Evolutionary conservation across 192 early-diverging fungal genomes (phyloP).

Genomic region (Backusella sp.): DNA sequence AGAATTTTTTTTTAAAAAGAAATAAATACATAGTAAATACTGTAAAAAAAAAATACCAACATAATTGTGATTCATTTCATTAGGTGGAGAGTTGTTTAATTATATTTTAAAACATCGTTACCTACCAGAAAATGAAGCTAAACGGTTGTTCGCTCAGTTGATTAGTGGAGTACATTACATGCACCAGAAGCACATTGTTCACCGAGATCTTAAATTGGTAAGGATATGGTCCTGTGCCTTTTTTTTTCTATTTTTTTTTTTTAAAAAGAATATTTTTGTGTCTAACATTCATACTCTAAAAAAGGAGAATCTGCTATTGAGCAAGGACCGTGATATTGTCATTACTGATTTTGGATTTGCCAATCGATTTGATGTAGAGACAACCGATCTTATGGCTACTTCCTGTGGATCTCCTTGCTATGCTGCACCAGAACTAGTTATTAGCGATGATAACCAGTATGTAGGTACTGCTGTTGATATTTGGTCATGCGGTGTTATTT

Average conservation of each 20-base stretch:
- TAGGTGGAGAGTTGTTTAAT: conserved; percentile 89
- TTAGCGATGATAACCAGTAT: conserved; percentile 88
- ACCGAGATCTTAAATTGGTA: conserved; percentile 91
- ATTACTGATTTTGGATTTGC: conserved; percentile 99
- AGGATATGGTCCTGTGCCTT: neutral
- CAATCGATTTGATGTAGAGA: conserved; percentile 71
- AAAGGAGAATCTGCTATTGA: conserved; percentile 92
- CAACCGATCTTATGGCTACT: conserved; percentile 81
- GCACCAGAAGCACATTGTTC: conserved; percentile 89
- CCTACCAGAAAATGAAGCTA: conserved; percentile 85
- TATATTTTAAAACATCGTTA: conserved; percentile 90
- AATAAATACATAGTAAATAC: neutral
- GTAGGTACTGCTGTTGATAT: conserved; percentile 94
- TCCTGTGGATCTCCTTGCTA: conserved; percentile 97
- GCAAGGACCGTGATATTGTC: conserved; percentile 86
- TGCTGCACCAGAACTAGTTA: conserved; percentile 96
- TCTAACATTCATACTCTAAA: neutral
- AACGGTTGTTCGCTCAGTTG: conserved; percentile 89
- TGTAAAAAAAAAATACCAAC: neutral
- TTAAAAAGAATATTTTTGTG: neutral
- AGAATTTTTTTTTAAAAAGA: neutral
- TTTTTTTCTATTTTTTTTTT: neutral
- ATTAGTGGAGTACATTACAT: conserved; percentile 90
- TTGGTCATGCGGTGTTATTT: conserved; percentile 97
- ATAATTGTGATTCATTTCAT: neutral